Evolutionary conservation across 2,329 filamentous ascomycete species (phyloP), one percentile per base, ranked within the genome.

Genomic region (Pseudocercospora fuligena): DNA sequence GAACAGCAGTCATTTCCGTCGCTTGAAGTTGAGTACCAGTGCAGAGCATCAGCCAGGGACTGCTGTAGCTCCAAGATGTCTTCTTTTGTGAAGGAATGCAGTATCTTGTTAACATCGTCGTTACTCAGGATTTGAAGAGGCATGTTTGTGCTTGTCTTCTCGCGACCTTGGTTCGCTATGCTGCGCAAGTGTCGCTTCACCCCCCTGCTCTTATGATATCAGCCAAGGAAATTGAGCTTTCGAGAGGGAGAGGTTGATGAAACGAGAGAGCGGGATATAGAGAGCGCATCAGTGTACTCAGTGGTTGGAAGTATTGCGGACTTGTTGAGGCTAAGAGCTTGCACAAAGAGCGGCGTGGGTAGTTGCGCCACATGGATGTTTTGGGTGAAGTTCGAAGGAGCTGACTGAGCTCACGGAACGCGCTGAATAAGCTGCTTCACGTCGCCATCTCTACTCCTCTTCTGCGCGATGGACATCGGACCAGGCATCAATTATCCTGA

Each of bases 1-100:
- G 86, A 85, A 62, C 84, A 86, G 71, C 86, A 89, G 40, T 84
- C 85, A 71, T 83, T 83, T 3, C 75, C 78, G 63, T 89, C 87
- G 25, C 83, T 85, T 3, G 86, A 84, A 14, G 87, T 89, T 0
- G 88, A 90, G 73, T 90, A 91, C 73, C 88, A 86, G 72, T 88
- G 86, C 4, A 90, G 80, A 0, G 87, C 86, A 66, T 88, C 85
- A 25, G 85, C 84, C 5, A 90, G 83, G 25, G 82, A 84, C 69
- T 82, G 78, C 67, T 89, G 87, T 7, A 90, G 79, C n/a, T 83
- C 78, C 27, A 83, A 73, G 29, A 90, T 83, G 71, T 89, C 87
- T 61, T 87, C 83, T 61, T 82, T 83, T 46, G 79, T 84, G 60
- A 90, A 80, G 12, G 85, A 84, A 56, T 86, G 81, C 7, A 90